These are phyloP conservation scores for Penicillium sp. DNA, from an alignment of 2,329 filamentous ascomycete species.

Conservation along the genomic window DNA sequence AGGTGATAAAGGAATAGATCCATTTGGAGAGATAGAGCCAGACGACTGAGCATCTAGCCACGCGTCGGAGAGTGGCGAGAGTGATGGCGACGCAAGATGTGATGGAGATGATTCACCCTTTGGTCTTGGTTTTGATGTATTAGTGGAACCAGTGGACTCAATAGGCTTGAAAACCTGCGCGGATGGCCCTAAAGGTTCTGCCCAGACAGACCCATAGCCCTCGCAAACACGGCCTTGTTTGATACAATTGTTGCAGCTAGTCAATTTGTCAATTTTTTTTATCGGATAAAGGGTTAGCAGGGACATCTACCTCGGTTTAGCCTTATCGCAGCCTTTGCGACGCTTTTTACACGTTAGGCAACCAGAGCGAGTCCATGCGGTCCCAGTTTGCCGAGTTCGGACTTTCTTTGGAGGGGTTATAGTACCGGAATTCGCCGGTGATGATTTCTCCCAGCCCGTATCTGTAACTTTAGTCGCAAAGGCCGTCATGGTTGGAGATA, in stretches of 20 bases:
- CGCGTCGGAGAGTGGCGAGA: conserved; percentile 12
- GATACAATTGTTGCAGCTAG: conserved; percentile 31
- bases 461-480: conserved; percentile 8
- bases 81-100: conserved; percentile 9
- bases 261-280: background rate
- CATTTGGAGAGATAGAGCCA: conserved; percentile 4
- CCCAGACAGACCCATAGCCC: conserved; percentile 41
- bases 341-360: conserved; percentile 43
- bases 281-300: background rate
- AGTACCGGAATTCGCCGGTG: conserved; percentile 1
- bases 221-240: conserved; percentile 38
- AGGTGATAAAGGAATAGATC: conserved; percentile 9
- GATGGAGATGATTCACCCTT: conserved; percentile 11
- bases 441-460: conserved; percentile 8
- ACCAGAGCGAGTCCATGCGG: conserved; percentile 40
- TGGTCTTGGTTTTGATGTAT: background rate
- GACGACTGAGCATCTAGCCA: conserved; percentile 13
- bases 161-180: conserved; percentile 30
- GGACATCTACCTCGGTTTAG: conserved; percentile 33
- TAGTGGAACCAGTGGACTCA: background rate
- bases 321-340: conserved; percentile 40
- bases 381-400: conserved; percentile 28
- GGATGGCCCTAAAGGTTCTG: conserved; percentile 34
- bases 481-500: conserved; percentile 2
- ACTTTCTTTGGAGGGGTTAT: conserved; percentile 19